Conservation (phyloP, 2,329 filamentous ascomycete genomes). For the Penicillium brevicompactum region DNA sequence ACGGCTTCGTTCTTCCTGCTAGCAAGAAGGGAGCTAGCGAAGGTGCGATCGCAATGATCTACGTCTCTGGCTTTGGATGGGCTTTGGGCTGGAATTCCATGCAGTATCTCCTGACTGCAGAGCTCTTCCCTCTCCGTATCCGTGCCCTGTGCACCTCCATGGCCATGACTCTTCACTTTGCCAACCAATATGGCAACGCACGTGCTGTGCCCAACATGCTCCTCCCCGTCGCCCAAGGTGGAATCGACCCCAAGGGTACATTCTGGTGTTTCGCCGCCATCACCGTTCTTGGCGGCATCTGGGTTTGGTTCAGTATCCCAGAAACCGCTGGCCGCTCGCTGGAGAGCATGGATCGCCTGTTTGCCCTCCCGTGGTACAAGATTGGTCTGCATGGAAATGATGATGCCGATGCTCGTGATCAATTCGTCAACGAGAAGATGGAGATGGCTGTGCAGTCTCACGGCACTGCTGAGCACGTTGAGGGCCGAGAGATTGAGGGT, state of each 20-base stretch:
- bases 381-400: slow-evolving; percentile 58
- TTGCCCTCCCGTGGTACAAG: slow-evolving; percentile 72
- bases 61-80: slow-evolving; percentile 69
- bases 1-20: slow-evolving; percentile 51
- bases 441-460: slow-evolving; percentile 17
- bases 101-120: slow-evolving; percentile 77
- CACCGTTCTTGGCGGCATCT: slow-evolving; percentile 67
- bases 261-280: slow-evolving; percentile 76
- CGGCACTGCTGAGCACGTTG: slow-evolving; percentile 20
- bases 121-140: slow-evolving; percentile 75
- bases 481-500: slow-evolving; percentile 13
- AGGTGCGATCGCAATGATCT: slow-evolving; percentile 71
- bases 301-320: slow-evolving; percentile 73
- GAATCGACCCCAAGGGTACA: slow-evolving; percentile 63
- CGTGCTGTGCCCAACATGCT: slow-evolving; percentile 77
- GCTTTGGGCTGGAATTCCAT: slow-evolving; percentile 74
- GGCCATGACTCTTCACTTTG: slow-evolving; percentile 78
- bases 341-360: slow-evolving; percentile 69
- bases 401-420: slow-evolving; percentile 33
- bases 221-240: slow-evolving; percentile 43
- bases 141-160: slow-evolving; percentile 70
- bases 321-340: slow-evolving; percentile 65
- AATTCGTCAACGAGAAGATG: slow-evolving; percentile 27
- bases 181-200: slow-evolving; percentile 75
- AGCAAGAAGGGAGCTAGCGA: slow-evolving; percentile 60